A percentile compares a stretch with the other conserved stretches of the same genome.
Conservation (phyloP, 2,329 filamentous ascomycete genomes). For the Aspergillus phoenicis region DNA sequence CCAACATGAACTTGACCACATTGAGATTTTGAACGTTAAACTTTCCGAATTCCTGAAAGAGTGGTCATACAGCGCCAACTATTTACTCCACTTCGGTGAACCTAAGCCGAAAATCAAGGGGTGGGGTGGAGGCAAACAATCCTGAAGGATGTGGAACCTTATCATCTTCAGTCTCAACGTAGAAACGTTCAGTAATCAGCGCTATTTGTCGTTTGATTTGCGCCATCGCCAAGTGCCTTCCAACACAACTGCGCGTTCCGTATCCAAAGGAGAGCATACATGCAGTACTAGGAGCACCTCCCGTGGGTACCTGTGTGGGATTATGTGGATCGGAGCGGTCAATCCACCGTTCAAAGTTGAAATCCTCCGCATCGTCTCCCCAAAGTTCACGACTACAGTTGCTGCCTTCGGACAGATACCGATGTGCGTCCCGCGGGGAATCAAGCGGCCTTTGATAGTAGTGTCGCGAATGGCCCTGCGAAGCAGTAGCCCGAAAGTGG, state of each 20-base stretch:
- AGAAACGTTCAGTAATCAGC: slow-evolving; percentile 2
- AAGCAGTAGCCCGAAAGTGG: slow-evolving; percentile 69
- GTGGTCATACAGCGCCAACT: too few relatives aligned
- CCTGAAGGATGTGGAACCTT: not conserved
- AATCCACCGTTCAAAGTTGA: slow-evolving; percentile 75
- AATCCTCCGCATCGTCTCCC: slow-evolving; percentile 70
- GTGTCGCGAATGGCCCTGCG: slow-evolving; percentile 68
- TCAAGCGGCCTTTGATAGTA: slow-evolving; percentile 60
- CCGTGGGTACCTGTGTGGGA: not conserved
- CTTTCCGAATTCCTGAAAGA: too few relatives aligned
- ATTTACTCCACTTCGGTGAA: not conserved
- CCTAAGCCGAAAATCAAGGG: not conserved
- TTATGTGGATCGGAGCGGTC: slow-evolving; percentile 56
- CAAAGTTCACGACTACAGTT: slow-evolving; percentile 70
- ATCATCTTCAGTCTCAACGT: not conserved
- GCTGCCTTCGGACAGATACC: slow-evolving; percentile 64
- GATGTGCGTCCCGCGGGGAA: slow-evolving; percentile 70
- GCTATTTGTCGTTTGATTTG: slow-evolving; percentile 1
- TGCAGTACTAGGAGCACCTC: not conserved
- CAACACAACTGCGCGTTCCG: slow-evolving; percentile 6
- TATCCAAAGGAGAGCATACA: slow-evolving; percentile 7
- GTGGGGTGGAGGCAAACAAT: not conserved
- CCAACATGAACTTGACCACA: too few relatives aligned
- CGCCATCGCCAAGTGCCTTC: not conserved
- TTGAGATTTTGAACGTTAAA: too few relatives aligned